These are phyloP conservation scores for Globisporangium paddicum DNA, from an alignment of 352 stramenopile species.

Conservation along the genomic window DNA sequence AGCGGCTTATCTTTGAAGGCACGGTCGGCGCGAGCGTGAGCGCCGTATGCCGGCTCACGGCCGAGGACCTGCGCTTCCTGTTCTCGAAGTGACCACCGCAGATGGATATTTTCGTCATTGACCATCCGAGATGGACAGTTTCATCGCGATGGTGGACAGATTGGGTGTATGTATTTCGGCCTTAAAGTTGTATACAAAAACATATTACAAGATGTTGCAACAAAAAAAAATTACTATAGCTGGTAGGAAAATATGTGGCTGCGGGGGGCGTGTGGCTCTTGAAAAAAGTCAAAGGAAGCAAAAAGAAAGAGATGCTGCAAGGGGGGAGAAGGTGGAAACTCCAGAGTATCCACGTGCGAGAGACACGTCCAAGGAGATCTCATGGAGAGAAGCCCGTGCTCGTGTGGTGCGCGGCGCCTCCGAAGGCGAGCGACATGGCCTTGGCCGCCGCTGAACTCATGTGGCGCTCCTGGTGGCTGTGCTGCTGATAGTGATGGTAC, in stretches of 20 bases:
- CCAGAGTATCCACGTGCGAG: background rate
- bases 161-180: background rate
- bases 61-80: slow-evolving; percentile 93
- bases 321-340: background rate
- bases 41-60: slow-evolving; percentile 88
- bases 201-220: background rate
- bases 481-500: slow-evolving; percentile 21
- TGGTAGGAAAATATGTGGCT: background rate
- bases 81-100: slow-evolving; percentile 53
- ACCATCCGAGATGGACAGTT: background rate
- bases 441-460: slow-evolving; percentile 8
- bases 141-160: background rate
- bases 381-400: slow-evolving; percentile 3
- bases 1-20: slow-evolving; percentile 98
- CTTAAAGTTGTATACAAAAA: background rate
- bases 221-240: background rate
- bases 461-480: slow-evolving; percentile 26
- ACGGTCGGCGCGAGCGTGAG: slow-evolving; percentile 93
- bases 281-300: background rate
- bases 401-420: background rate
- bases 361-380: background rate
- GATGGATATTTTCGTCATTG: background rate
- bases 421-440: slow-evolving; percentile 1
- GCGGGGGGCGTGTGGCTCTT: background rate
- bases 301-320: background rate